Evolutionary conservation across 768 basidiomycete genomes (phyloP).

Genomic region (Lactarius vividus): DNA sequence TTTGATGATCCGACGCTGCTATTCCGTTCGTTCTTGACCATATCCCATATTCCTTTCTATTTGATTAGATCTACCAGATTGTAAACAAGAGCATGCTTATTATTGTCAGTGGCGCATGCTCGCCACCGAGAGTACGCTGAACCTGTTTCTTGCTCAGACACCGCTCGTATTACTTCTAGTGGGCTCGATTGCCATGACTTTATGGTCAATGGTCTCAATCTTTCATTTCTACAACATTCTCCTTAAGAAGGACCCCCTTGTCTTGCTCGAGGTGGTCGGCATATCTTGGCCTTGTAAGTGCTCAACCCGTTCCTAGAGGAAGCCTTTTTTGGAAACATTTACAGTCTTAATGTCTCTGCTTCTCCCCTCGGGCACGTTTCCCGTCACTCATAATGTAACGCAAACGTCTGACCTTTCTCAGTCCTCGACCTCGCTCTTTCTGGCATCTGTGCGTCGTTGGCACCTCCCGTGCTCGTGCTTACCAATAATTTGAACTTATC

Average conservation of each 20-base stretch:
- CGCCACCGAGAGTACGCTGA: background rate
- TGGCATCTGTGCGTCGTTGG: background rate
- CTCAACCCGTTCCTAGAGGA: background rate
- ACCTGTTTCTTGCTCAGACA: background rate
- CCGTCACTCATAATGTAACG: background rate
- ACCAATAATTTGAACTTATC: background rate
- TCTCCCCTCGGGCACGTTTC: background rate
- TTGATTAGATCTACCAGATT: constrained; percentile 4
- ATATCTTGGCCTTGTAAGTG: constrained; percentile 15
- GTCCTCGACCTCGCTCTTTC: background rate
- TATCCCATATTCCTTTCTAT: background rate
- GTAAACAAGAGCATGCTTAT: constrained; percentile 8
- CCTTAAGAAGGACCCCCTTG: background rate
- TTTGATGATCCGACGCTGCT: constrained; percentile 20
- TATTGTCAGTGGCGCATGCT: constrained; percentile 1
- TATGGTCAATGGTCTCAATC: background rate
- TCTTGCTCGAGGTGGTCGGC: background rate
- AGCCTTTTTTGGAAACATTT: background rate
- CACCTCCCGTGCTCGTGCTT: no score
- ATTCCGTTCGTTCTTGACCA: constrained; percentile 11
- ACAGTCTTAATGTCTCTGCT: background rate
- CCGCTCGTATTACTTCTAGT: constrained; percentile 14
- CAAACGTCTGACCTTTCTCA: background rate
- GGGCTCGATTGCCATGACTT: background rate
- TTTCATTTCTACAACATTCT: background rate